Evolutionary conservation across 108 stramenopile species (phyloP).

Genomic region (Nitzschia sp.): DNA sequence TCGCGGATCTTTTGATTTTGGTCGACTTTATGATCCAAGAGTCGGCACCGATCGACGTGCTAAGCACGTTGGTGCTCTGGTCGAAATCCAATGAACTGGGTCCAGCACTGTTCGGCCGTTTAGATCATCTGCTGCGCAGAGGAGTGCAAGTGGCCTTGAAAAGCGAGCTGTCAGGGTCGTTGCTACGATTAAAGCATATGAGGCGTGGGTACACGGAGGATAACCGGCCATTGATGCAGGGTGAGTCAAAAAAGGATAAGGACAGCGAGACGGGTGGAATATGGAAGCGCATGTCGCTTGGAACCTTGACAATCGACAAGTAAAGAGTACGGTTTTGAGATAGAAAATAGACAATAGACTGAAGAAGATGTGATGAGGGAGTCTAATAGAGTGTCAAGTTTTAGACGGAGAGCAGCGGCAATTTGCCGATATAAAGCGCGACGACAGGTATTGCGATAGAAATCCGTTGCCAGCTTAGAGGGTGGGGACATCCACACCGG

Average conservation of each 20-base stretch:
- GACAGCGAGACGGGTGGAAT: slow-evolving; percentile 9
- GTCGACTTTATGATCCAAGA: slow-evolving; percentile 50
- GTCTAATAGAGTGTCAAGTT: no score
- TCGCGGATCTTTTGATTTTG: slow-evolving; percentile 38
- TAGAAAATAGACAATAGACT: background rate
- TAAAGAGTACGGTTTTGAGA: slow-evolving; percentile 8
- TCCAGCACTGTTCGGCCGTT: slow-evolving; percentile 31
- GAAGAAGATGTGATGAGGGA: no score
- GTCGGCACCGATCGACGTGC: slow-evolving; percentile 51
- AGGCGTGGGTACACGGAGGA: slow-evolving; percentile 30
- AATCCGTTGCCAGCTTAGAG: no score
- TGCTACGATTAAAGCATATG: slow-evolving; percentile 64
- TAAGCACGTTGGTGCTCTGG: slow-evolving; percentile 53
- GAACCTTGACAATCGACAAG: slow-evolving; percentile 47
- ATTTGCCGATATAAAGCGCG: no score
- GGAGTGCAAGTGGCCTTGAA: slow-evolving; percentile 54
- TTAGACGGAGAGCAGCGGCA: no score
- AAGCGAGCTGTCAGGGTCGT: slow-evolving; percentile 66
- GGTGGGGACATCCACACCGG: slow-evolving; percentile 64
- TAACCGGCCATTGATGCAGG: background rate
- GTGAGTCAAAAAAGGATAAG: background rate
- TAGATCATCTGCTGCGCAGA: slow-evolving; percentile 42
- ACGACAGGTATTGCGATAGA: no score
- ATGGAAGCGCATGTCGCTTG: slow-evolving; percentile 54
- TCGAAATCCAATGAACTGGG: slow-evolving; percentile 32